A percentile compares a stretch with the other conserved stretches of the same genome.
phyloP scores from a whole-genome alignment of 225 moss, liverwort and hornwort genomes.

The Physcomitrium patens region DNA sequence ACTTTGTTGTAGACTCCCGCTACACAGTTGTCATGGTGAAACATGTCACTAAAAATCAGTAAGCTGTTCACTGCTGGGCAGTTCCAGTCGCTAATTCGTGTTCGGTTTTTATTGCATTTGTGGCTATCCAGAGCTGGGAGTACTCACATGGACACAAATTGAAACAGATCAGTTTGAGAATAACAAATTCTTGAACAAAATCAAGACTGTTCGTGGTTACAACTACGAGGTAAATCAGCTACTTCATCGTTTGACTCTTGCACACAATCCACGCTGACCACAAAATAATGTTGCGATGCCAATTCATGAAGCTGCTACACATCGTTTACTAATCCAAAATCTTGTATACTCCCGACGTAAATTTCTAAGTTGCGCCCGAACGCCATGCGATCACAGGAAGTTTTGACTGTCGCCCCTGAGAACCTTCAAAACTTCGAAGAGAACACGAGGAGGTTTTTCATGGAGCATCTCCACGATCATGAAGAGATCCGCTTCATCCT shows the following conservation, averaged over 20 bases:
- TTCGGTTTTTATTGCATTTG: too few relatives aligned
- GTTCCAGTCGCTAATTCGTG: too few relatives aligned
- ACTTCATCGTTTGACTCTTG: not conserved
- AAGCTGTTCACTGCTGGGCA: too few relatives aligned
- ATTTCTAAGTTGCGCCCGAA: too few relatives aligned
- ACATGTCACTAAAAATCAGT: not conserved
- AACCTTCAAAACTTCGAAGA: constrained; percentile 61
- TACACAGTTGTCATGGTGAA: not conserved
- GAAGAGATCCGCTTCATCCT: constrained; percentile 75
- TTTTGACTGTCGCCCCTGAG: constrained; percentile 53
- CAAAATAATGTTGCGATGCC: too few relatives aligned
- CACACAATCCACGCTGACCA: too few relatives aligned
- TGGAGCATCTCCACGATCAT: constrained; percentile 66
- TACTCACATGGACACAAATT: constrained; percentile 69
- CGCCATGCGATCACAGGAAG: constrained; percentile 42
- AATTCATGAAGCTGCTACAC: too few relatives aligned
- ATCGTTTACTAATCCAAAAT: too few relatives aligned
- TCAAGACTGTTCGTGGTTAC: constrained; percentile 64
- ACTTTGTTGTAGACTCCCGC: not conserved
- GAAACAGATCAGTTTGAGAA: constrained; percentile 52
- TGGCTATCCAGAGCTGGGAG: constrained; percentile 52
- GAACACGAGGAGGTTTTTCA: constrained; percentile 60
- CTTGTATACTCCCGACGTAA: constrained; percentile 5
- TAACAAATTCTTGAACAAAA: constrained; percentile 48
- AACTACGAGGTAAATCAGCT: constrained; percentile 48